Base-by-base conservation (phyloP, 805 yeast genomes). In the Metschnikowia gelsemii region DNA sequence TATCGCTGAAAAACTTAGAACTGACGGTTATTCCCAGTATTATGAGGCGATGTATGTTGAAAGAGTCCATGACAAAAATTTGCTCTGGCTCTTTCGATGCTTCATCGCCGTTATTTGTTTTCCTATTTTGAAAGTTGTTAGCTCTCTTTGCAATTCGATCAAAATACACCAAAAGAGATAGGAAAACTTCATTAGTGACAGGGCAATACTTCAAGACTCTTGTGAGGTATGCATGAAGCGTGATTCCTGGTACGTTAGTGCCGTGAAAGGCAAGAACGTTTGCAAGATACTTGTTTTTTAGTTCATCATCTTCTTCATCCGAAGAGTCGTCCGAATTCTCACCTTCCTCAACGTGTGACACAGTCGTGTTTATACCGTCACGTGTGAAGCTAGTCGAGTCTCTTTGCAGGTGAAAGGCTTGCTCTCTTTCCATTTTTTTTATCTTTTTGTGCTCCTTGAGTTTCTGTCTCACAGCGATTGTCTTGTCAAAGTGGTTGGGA, bases 201-300 rank as follows among this genome's bases (percentile, higher is more conserved):
- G 99, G 98, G 62, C 99, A 93, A 66, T 93, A 93, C 64, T 91
- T 91, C 60, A 91, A 78, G 21, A 93, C 91, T 58, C 99, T 80
- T 31, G 87, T 78, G 45, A 93, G 73, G 60, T 93, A 93, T 16
- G 95, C 93, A 55, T 88, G 89, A 35, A 93, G 74, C 9, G 90
- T 79, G 40, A 93, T 93, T n/a, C 95, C 96, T 1, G 99, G 99
- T 8, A 93, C 83, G 58, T 91, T 95, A 44, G 95, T 82, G 13
- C 99, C 99, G 62, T 89, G 96, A 62, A 93, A 93, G 33, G 96
- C 93, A 43, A 91, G 68, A 3, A 91, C 87, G 46, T 80, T 81
- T 2, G 82, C 84, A 12, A 79, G 67, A 50, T 78, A 80, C 49
- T 72, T 72, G 52, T 78, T 73, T 26, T 68, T 64, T 63, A 66